Percentiles rank a stretch among this genome's conserved stretches.
Evolutionary conservation across 2,329 filamentous ascomycete genomes (phyloP).

Genomic region (Capronia coronata): DNA sequence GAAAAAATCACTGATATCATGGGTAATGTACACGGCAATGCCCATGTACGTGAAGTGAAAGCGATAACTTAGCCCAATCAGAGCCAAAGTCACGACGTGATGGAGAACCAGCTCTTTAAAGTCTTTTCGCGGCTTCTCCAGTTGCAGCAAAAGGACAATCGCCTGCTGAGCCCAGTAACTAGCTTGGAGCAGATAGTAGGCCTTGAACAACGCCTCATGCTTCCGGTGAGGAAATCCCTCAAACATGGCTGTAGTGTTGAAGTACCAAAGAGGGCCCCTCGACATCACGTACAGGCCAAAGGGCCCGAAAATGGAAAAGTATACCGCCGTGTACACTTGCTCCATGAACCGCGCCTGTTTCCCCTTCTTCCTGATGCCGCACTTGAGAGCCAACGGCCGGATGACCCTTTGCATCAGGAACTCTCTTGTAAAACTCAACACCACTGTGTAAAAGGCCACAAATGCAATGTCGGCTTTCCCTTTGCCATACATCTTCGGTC

Average conservation of each 20-base stretch:
- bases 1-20: slow-evolving; percentile 88
- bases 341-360: slow-evolving; percentile 88
- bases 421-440: slow-evolving; percentile 80
- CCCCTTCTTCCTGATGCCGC: slow-evolving; percentile 58
- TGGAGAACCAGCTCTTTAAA: slow-evolving; percentile 82
- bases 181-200: slow-evolving; percentile 84
- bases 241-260: slow-evolving; percentile 79
- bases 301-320: slow-evolving; percentile 71
- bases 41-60: slow-evolving; percentile 93
- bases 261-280: slow-evolving; percentile 66
- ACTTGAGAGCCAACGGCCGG: slow-evolving; percentile 61
- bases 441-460: slow-evolving; percentile 73
- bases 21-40: slow-evolving; percentile 78
- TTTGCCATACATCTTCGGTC: slow-evolving; percentile 66
- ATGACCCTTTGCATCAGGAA: slow-evolving; percentile 84
- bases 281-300: slow-evolving; percentile 80
- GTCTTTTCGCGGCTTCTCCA: slow-evolving; percentile 85
- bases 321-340: slow-evolving; percentile 80
- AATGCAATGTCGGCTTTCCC: slow-evolving; percentile 72
- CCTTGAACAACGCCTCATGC: slow-evolving; percentile 72
- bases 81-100: slow-evolving; percentile 70
- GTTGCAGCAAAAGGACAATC: slow-evolving; percentile 69
- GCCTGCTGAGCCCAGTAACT: slow-evolving; percentile 87
- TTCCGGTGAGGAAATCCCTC: slow-evolving; percentile 71
- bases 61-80: slow-evolving; percentile 75